phyloP scores from a whole-genome alignment of 306 rosid species.

The Gillenia trifoliata region DNA sequence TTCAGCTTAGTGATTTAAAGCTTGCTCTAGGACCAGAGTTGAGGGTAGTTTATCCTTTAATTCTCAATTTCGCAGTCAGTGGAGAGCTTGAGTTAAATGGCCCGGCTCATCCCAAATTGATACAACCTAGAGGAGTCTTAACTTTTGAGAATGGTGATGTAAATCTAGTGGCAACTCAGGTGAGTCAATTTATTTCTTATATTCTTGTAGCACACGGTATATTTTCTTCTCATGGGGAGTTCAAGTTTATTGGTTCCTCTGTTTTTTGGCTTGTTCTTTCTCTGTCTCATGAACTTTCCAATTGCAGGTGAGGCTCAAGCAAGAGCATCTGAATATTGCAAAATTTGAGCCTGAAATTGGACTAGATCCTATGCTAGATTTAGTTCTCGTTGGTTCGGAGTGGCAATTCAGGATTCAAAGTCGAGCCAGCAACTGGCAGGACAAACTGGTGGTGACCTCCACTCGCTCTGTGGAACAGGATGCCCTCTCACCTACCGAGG shows the following conservation, averaged over 20 bases:
- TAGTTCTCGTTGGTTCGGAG: constrained; percentile 81
- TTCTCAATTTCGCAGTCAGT: constrained; percentile 72
- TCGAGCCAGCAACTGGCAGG: constrained; percentile 92
- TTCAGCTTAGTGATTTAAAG: constrained; percentile 74
- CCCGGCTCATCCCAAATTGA: constrained; percentile 63
- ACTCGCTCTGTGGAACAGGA: constrained; percentile 85
- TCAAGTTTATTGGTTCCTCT: constrained; percentile 18
- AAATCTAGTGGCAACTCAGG: constrained; percentile 96
- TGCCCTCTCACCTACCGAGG: constrained; percentile 74
- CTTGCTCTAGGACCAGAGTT: constrained; percentile 89
- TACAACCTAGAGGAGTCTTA: constrained; percentile 77
- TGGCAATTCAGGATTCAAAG: constrained; percentile 80
- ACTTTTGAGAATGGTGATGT: constrained; percentile 89
- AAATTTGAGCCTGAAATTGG: constrained; percentile 92
- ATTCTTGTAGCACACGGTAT: constrained; percentile 1
- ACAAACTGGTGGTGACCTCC: constrained; percentile 87
- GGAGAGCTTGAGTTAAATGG: constrained; percentile 96
- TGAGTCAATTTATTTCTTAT: constrained; percentile 24
- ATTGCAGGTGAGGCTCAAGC: constrained; percentile 80
- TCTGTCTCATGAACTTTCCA: constrained; percentile 17
- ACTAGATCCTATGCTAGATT: constrained; percentile 89
- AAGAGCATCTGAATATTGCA: constrained; percentile 77
- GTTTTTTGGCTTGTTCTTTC: not conserved
- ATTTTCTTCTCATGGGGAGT: not conserved
- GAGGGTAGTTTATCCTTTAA: constrained; percentile 83